Evolutionary conservation across 495 filamentous ascomycete genomes (phyloP), one percentile per base, ranked within the genome.

Genomic region (Bathelium albidoporum): DNA sequence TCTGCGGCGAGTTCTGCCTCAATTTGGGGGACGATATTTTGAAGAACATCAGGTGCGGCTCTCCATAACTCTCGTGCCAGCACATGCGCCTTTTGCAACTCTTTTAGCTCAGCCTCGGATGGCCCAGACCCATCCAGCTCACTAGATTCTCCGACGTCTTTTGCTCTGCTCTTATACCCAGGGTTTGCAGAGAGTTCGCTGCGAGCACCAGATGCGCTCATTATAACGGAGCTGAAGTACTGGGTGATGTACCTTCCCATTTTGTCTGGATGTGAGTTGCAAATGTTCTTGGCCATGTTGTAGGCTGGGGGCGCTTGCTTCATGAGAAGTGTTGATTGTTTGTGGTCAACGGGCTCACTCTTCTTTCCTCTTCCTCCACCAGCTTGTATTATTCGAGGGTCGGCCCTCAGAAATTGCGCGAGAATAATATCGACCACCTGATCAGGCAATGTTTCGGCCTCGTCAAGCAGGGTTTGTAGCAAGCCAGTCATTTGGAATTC

Each of bases 171-270:
- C 53, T 59, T 71, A 32, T 59, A 60, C 60, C 80, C 81, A 16
- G 75, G 3, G 53, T 72, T 68, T 76, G 74, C 59, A 76, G 70
- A 70, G 22, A 63, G 59, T 18, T 11, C 49, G 60, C 65, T 66
- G 3, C 73, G 73, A 16, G 69, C 67, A 1, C 84, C 81, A 0
- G 93, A 90, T 14, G 89, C 87, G 68, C 96, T 89, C 53, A 96
- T 83, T 61, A 99, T 93, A 26, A 97, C 90, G 63, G 96, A 90
- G 73, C 91, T 94, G 75, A 99, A 99, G 71, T 97, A 99, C 70
- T 95, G 91, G 66, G 90, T 91, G 61, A 97, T 87, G 68, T 91
- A 87, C 58, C 91, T 86, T 1, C 90, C 87, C 93, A 99, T 97
- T 72, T 91, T 89, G 64, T 96, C 94, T 1, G 89, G 85, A 63